Evolutionary conservation across 352 stramenopile species (phyloP).

Genomic region (Pythium oligandrum): DNA sequence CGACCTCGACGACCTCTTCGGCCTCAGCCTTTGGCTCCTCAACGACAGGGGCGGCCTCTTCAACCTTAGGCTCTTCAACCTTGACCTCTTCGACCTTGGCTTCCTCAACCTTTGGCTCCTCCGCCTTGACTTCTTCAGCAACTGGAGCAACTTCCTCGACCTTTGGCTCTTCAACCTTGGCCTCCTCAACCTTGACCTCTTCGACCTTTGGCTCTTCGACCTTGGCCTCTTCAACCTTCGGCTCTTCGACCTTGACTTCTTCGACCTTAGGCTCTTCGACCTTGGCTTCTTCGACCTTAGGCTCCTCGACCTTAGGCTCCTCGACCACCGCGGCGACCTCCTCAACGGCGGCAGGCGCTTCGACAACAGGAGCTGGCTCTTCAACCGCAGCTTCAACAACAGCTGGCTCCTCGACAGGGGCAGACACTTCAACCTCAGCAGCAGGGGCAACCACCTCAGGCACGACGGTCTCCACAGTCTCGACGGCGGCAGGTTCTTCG

Average conservation of each 20-base stretch:
- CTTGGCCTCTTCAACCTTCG: background rate
- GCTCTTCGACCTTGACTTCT: background rate
- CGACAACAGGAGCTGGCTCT: slow-evolving; percentile 14
- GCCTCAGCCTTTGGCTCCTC: slow-evolving; percentile 1
- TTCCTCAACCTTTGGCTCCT: slow-evolving; percentile 8
- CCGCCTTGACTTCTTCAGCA: background rate
- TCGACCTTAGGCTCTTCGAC: no score
- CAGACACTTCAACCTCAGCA: slow-evolving; percentile 2
- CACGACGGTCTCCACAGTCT: slow-evolving; percentile 7
- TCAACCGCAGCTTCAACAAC: slow-evolving; percentile 3
- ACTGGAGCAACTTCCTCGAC: background rate
- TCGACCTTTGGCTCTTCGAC: slow-evolving; percentile 13
- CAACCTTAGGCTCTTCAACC: slow-evolving; percentile 9
- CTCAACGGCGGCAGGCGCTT: background rate
- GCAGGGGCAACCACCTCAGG: slow-evolving; percentile 12
- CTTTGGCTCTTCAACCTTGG: background rate
- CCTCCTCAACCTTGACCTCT: background rate
- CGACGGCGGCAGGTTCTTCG: background rate
- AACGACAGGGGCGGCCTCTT: slow-evolving; percentile 12
- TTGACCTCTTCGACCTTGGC: background rate
- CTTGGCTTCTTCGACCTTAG: no score
- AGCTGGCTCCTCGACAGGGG: slow-evolving; percentile 5
- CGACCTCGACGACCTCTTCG: slow-evolving; percentile 8
- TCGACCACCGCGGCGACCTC: background rate
- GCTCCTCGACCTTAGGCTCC: background rate